Base-by-base conservation (phyloP, 257 asterid genomes). In the Paulownia fortunei region DNA sequence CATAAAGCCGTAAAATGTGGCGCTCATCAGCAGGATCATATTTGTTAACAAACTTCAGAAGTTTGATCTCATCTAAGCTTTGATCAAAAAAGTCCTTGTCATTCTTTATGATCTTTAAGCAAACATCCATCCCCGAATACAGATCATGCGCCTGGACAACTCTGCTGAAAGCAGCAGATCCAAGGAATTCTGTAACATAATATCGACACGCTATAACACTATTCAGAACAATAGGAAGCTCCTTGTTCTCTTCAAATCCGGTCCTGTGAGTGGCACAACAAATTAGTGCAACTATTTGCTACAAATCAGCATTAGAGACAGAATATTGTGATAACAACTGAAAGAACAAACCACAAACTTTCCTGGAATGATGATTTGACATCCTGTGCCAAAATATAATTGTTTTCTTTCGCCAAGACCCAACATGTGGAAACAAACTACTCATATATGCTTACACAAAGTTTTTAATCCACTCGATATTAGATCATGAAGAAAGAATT, bases 111-210 rank as follows among this genome's bases (percentile, higher is more conserved):
- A 94, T 94, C 92, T 94, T 94, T 79, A 94, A 82, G 85, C 97
- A 94, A 83, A 94, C 94, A 46, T 92, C 98, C 80, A 89, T 76
- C 73, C 97, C 97, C 0, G 85, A 81, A 68, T 82, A 79, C 61
- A 92, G 93, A 87, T 94, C 98, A 34, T 83, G 92, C 2, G 97
- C 98, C 85, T 85, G 98, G 74, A 90, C 86, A 36, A 92, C 98
- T 86, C 94, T 86, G 85, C 98, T 94, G 89, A 94, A 94, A 72
- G 97, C 97, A 12, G 97, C 97, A 51, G 97, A 94, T 79, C 98
- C 98, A 0, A 94, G 88, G 76, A 89, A 87, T 52, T 94, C 97
- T 1, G 89, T 86, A 49, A 94, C 87, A 54, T 78, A 85, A 71
- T 94, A 94, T 83, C 97, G 84, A 34, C 97, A 88, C 0, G 92